Conservation (phyloP, 805 yeast species). For the Candida glaebosa region DNA sequence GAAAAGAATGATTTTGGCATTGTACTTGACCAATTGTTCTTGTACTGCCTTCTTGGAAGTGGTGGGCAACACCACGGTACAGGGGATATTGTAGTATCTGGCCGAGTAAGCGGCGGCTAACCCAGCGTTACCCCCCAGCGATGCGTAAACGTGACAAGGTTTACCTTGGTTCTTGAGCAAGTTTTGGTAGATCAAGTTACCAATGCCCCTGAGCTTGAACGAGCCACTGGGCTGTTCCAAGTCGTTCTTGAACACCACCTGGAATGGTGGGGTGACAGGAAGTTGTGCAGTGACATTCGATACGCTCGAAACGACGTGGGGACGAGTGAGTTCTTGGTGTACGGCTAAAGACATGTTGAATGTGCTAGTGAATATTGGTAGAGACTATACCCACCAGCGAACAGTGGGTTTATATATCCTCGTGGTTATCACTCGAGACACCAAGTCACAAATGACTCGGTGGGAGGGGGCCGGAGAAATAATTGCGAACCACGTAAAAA, state of each 20-base stretch:
- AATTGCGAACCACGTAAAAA: no score
- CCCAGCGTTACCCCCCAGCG: constrained; percentile 58
- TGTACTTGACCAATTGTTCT: constrained; percentile 41
- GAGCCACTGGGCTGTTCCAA: constrained; percentile 54
- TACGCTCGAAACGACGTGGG: constrained; percentile 34
- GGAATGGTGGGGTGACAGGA: constrained; percentile 35
- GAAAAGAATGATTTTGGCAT: constrained; percentile 48
- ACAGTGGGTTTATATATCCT: no score
- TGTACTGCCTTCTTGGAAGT: constrained; percentile 45
- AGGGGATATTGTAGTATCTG: constrained; percentile 29
- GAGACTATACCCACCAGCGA: no score
- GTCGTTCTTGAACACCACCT: constrained; percentile 47
- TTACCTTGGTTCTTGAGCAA: constrained; percentile 13
- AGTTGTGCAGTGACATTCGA: constrained; percentile 33
- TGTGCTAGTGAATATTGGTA: neutral
- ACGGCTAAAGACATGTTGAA: constrained; percentile 9
- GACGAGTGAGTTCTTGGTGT: constrained; percentile 12
- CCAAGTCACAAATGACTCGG: constrained; percentile 2
- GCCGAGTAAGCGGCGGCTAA: constrained; percentile 53
- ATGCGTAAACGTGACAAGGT: constrained; percentile 38
- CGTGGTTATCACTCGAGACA: neutral
- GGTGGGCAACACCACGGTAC: constrained; percentile 62
- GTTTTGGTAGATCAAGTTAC: constrained; percentile 39
- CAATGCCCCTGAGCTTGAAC: constrained; percentile 54
- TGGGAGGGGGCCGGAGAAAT: neutral